Evolutionary conservation across 768 basidiomycete genomes (phyloP), one percentile per base, ranked within the genome.

Genomic region (Phaffia australis): DNA sequence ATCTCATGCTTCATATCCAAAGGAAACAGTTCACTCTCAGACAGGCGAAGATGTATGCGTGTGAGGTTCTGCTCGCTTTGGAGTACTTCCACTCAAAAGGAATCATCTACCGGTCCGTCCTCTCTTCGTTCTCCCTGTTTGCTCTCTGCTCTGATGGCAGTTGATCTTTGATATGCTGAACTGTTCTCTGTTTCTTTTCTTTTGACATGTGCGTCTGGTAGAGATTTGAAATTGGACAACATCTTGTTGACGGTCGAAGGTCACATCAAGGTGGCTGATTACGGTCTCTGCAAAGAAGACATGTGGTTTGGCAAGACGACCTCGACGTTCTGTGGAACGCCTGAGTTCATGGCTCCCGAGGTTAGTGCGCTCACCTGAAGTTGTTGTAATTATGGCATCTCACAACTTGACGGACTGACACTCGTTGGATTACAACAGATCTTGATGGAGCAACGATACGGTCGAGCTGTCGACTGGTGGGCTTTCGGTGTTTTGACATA

Each of bases 331-430:
- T 99, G 95, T 78, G 95, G 95, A 61, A 99, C 95, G 21, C 95
- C 95, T 0, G 95, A 99, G 76, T 98, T 98, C 77, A 98, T 99
- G 95, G 95, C 95, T 25, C 95, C 95, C 3, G 95, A 99, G 83
- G 94, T 93, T 68, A 50, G 81, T 70, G 47, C 15, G 29, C 16
- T 15, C 52, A 55, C 23, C 47, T 25, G 5, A 54, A 54, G n/a
- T 15, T 15, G 23, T 54, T 54, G 50, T 51, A 42, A 42, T 11
- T 42, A 11, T 42, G 35, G 11, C 11, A 42, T 42, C 6, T 42
- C n/a, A 23, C 47, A 11, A 30, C 47, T 21, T 57, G 51, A 54
- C 55, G 64, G 60, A 69, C n/a, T 21, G 54, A 27, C n/a, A 23
- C 47, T 50, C 21, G 21, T 42, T 42, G 35, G 35, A 42, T 42